A percentile compares a stretch with the other conserved stretches of the same genome.
Evolutionary conservation across 192 early-diverging fungal species (phyloP).

Genomic region (Coemansia sp.): DNA sequence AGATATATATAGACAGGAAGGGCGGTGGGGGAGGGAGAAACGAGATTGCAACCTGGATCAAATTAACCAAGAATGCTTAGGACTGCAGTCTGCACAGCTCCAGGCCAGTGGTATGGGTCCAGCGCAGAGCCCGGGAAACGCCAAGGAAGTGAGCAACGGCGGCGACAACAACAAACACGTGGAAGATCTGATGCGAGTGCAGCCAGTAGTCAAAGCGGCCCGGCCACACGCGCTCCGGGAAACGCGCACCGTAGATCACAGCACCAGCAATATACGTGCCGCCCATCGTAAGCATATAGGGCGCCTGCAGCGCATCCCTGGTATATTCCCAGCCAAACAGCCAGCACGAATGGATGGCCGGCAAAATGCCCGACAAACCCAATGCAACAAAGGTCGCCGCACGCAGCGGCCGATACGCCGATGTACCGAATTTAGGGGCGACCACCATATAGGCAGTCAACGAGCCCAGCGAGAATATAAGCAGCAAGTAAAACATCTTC

Average conservation of each 20-base stretch:
- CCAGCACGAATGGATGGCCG: constrained; percentile 60
- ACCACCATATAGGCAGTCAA: constrained; percentile 63
- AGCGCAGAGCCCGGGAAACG: constrained; percentile 55
- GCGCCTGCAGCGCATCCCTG: constrained; percentile 57
- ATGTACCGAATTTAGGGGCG: constrained; percentile 61
- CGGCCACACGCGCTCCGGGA: constrained; percentile 86
- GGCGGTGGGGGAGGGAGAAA: too few relatives aligned
- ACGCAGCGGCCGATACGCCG: constrained; percentile 75
- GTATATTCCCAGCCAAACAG: constrained; percentile 64
- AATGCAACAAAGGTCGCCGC: constrained; percentile 75
- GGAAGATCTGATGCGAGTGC: constrained; percentile 90
- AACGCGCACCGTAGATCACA: constrained; percentile 74
- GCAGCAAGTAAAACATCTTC: constrained; percentile 55
- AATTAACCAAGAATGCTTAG: not conserved
- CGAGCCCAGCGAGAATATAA: constrained; percentile 61
- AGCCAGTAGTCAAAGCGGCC: constrained; percentile 79
- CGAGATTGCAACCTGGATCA: not conserved
- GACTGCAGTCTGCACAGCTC: too few relatives aligned
- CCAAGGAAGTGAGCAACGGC: constrained; percentile 68
- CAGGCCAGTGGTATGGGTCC: constrained; percentile 38
- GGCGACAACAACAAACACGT: constrained; percentile 74
- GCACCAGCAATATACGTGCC: constrained; percentile 77
- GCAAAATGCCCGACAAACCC: constrained; percentile 73
- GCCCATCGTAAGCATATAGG: constrained; percentile 70
- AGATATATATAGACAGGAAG: too few relatives aligned